A percentile compares a stretch with the other conserved stretches of the same genome.
Conservation (phyloP, 2,329 filamentous ascomycete species). For the Trichoderma sp. region DNA sequence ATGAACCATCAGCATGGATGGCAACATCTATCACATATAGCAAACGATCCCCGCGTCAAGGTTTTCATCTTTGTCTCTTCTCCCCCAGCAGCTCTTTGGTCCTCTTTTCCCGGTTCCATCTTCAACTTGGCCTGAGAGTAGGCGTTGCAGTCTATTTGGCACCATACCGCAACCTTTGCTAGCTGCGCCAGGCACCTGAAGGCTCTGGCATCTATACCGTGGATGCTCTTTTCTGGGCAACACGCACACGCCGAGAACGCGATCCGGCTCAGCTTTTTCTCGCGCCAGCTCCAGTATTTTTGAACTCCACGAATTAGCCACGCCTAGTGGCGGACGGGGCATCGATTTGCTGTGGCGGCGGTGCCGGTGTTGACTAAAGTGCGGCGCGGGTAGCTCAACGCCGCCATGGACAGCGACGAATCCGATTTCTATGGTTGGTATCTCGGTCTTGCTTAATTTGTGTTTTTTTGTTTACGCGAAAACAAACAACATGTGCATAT, state of each 20-base stretch:
- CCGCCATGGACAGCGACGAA: conserved; percentile 48
- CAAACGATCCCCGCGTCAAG: conserved; percentile 8
- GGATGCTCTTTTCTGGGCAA: not conserved
- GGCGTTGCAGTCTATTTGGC: not conserved
- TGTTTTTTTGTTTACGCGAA: too few relatives aligned
- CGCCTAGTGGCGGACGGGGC: not conserved
- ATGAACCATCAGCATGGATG: not conserved
- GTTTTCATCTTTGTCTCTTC: not conserved
- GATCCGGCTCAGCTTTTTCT: not conserved
- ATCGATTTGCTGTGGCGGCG: conserved; percentile 1
- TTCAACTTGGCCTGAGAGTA: not conserved
- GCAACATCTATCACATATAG: conserved; percentile 10
- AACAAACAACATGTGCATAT: not conserved
- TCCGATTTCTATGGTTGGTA: conserved; percentile 63
- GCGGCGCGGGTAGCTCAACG: not conserved
- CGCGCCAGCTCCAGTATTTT: not conserved
- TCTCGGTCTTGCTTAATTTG: not conserved
- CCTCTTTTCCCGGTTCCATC: too few relatives aligned
- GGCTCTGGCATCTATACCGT: not conserved
- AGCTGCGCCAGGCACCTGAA: not conserved
- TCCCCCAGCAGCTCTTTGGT: not conserved
- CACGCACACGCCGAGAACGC: not conserved
- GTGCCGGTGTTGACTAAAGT: not conserved
- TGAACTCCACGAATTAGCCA: not conserved
- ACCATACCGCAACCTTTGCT: not conserved